Evolutionary conservation across 371 early-diverging fungal genomes (phyloP).

Genomic region (Mortierella sp.): DNA sequence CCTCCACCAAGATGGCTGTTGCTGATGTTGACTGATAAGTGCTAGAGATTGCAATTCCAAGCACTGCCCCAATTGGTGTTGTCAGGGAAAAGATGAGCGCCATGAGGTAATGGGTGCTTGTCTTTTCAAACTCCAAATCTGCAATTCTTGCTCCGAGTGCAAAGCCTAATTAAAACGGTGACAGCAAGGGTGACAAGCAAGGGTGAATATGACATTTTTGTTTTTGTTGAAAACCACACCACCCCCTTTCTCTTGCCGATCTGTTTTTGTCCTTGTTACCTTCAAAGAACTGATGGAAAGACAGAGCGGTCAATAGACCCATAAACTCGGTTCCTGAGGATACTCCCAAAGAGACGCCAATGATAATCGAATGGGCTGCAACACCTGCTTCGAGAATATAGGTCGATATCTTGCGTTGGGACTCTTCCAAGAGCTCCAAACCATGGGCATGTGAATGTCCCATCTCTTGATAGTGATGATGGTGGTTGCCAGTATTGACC

Average conservation of each 20-base stretch:
- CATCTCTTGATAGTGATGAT: constrained; percentile 15
- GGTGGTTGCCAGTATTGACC: not conserved
- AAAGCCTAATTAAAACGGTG: too few species aligned
- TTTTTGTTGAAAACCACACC: too few species aligned
- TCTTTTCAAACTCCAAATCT: constrained; percentile 52
- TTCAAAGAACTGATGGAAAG: constrained; percentile 77
- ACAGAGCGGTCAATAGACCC: constrained; percentile 79
- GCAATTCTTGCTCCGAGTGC: constrained; percentile 83
- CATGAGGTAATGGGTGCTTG: constrained; percentile 56
- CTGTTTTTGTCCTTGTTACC: too few species aligned
- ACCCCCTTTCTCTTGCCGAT: too few species aligned
- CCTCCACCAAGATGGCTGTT: constrained; percentile 70
- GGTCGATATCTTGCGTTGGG: constrained; percentile 36
- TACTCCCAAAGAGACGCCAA: constrained; percentile 85
- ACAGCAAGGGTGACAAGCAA: too few species aligned
- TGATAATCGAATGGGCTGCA: constrained; percentile 85
- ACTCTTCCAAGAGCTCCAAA: constrained; percentile 10
- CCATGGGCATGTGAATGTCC: constrained; percentile 23
- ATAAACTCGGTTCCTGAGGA: constrained; percentile 70
- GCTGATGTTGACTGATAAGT: constrained; percentile 64
- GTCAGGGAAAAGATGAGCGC: constrained; percentile 61
- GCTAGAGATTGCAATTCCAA: constrained; percentile 74
- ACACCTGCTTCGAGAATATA: constrained; percentile 86
- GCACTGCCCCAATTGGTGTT: constrained; percentile 79
- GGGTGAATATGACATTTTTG: too few species aligned